A percentile compares a stretch with the other conserved stretches of the same genome.
These are phyloP conservation scores for Liquidambar formosana DNA, from an alignment of 164 flowering plant genomes.

Conservation along the genomic window DNA sequence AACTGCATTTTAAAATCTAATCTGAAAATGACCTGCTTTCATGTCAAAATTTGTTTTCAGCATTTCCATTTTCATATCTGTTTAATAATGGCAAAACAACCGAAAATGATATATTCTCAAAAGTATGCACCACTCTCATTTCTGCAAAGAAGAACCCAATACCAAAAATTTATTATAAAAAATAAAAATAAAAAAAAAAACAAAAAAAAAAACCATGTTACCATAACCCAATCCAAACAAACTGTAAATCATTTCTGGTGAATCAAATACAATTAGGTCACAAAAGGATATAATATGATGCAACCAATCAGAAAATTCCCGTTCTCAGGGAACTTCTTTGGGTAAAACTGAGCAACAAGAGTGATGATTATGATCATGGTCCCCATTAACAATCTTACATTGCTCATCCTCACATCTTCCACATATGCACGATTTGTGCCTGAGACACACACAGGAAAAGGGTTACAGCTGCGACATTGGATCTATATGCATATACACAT, in stretches of 20 bases:
- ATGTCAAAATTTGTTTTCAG: background rate
- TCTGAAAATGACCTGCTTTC: background rate
- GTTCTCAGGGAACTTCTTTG: constrained; percentile 92
- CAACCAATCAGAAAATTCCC: constrained; percentile 71
- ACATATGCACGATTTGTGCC: constrained; percentile 53
- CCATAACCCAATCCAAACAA: too few relatives aligned
- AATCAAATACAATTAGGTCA: background rate
- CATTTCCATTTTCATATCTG: background rate
- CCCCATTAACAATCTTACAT: constrained; percentile 67
- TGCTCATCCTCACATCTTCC: constrained; percentile 86
- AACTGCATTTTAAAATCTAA: background rate
- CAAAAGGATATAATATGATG: constrained; percentile 84
- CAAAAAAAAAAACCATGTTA: too few relatives aligned
- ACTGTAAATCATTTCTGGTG: too few relatives aligned
- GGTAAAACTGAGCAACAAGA: constrained; percentile 85
- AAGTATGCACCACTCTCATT: too few relatives aligned
- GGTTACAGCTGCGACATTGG: background rate
- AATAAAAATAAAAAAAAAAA: too few relatives aligned
- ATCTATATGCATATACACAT: background rate
- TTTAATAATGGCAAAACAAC: background rate
- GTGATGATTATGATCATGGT: constrained; percentile 66
- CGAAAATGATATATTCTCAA: background rate
- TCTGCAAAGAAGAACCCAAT: too few relatives aligned
- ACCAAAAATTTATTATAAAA: too few relatives aligned
- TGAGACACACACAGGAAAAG: background rate